phyloP scores from a whole-genome alignment of 1,284 basidiomycete genomes.

The Vanrija sp. region DNA sequence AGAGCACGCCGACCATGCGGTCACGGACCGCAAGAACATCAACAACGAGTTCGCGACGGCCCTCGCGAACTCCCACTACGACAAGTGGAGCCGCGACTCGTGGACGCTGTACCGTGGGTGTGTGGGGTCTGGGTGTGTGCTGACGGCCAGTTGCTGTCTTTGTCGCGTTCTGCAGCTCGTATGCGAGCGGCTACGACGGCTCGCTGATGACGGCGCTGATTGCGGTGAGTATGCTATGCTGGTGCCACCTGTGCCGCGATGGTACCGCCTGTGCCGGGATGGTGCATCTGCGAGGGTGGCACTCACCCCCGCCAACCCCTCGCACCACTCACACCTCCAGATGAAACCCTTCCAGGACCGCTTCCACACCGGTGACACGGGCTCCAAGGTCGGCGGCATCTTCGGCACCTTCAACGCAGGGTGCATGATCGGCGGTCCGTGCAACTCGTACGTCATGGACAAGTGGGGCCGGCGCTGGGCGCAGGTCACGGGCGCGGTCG shows the following conservation, averaged over 20 bases:
- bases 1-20: too few species aligned
- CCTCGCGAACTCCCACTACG: not conserved
- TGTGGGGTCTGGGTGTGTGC: too few species aligned
- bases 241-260: too few species aligned
- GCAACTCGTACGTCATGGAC: slow-evolving; percentile 33
- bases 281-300: too few species aligned
- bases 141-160: not conserved
- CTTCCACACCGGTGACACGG: not conserved
- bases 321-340: not conserved
- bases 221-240: not conserved
- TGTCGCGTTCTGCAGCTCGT: not conserved
- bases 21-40: too few species aligned
- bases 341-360: too few species aligned
- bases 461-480: slow-evolving; percentile 55
- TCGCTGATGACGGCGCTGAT: slow-evolving; percentile 2
- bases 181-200: slow-evolving; percentile 6
- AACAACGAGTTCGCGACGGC: not conserved
- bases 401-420: not conserved
- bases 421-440: not conserved
- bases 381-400: not conserved
- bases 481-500: slow-evolving; percentile 53
- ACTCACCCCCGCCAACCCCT: not conserved
- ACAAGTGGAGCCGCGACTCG: not conserved
- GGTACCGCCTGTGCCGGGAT: too few species aligned
- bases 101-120: not conserved